Percentiles rank a stretch among this genome's conserved stretches.
These are phyloP conservation scores for Mycena albidolilacea DNA, from an alignment of 768 basidiomycete genomes.

Conservation along the genomic window DNA sequence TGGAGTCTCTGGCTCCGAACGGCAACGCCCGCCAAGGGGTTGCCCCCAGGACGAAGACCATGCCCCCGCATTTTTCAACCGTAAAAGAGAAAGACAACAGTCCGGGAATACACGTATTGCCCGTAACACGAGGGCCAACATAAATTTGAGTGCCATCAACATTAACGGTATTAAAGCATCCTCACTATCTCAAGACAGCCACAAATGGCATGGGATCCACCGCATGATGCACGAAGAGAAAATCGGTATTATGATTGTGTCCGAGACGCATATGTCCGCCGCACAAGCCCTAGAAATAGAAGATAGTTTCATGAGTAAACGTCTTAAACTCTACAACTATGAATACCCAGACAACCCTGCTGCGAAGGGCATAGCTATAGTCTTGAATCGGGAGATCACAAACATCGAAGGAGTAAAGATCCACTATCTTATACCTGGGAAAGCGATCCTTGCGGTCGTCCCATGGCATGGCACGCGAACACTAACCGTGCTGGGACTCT, in stretches of 20 bases:
- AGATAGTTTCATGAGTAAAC: background rate
- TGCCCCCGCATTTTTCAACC: background rate
- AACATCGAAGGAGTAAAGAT: constrained; percentile 1
- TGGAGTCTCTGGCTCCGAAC: background rate
- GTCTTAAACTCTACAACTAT: background rate
- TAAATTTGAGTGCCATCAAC: background rate
- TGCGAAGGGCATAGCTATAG: background rate
- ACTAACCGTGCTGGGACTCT: constrained; percentile 38
- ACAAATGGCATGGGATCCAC: background rate
- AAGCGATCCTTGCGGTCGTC: constrained; percentile 16
- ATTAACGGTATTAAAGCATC: background rate
- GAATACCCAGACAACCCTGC: background rate
- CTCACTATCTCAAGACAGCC: background rate
- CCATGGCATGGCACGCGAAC: constrained; percentile 20
- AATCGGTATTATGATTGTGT: background rate
- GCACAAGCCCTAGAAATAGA: background rate
- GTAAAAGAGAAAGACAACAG: background rate
- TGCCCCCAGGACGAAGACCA: constrained; percentile 2
- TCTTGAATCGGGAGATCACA: constrained; percentile 25
- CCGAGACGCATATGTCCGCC: background rate
- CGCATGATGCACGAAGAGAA: background rate
- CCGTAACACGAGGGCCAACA: background rate
- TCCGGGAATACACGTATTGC: background rate
- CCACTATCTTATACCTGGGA: constrained; percentile 17
- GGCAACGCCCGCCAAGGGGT: background rate